Evolutionary conservation across 2,329 filamentous ascomycete species (phyloP), one percentile per base, ranked within the genome.

Genomic region (Xylariales sp.): DNA sequence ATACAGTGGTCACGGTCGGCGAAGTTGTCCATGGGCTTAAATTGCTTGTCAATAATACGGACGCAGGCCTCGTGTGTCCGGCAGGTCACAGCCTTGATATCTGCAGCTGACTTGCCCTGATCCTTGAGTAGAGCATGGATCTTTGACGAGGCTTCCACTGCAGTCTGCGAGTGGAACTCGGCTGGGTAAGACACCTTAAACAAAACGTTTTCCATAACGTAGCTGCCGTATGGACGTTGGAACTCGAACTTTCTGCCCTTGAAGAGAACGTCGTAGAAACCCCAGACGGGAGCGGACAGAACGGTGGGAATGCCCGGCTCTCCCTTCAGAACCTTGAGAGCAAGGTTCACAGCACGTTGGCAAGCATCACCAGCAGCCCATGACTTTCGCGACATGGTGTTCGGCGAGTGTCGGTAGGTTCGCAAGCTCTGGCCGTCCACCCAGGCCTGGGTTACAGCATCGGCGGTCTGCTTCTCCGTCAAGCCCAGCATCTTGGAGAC

Each of bases 161-260:
- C 93, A 27, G 93, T 98, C 71, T 98, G 93, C 15, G 91, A 96
- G 78, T 97, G 91, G 77, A 97, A 97, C 65, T 97, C 91, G 59
- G 90, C 89, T 76, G 91, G 91, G 66, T 96, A 97, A 33, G 93
- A 98, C 46, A 98, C 93, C 80, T 98, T 98, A 84, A 98, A 98
- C 50, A 98, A 82, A 46, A 98, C 89, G 61, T 97, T 98, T 81
- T 98, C 93, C 93, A 98, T 98, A 53, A 98, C 93, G 67, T 98
- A 98, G 75, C 86, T 95, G 62, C 90, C 91, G 62, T 98, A 98
- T 45, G 84, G 82, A 49, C 93, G 83, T 76, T 97, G 91, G 78
- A 96, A 98, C 66, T 89, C 74, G 64, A 98, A 98, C 68, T 87
- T 87, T 58, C 94, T 88, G 69, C 89, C 89, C 73, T 90, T 88